A percentile compares a stretch with the other conserved stretches of the same genome.
Evolutionary conservation across 805 yeast species (phyloP).

Genomic region (Monosporozyma unispora): DNA sequence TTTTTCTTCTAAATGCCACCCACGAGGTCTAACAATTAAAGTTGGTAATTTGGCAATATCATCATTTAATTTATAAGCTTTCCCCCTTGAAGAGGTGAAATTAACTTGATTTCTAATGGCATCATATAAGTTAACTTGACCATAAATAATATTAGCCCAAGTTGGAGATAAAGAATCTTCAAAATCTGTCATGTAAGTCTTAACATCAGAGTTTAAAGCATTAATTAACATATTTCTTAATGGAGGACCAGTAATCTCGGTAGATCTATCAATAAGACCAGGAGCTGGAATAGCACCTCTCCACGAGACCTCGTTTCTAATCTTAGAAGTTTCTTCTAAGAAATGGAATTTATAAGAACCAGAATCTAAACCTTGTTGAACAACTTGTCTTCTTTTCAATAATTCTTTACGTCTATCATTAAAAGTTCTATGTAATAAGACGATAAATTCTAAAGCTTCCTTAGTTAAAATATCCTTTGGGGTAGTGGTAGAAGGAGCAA

Average conservation of each 20-base stretch:
- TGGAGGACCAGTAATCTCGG: conserved; percentile 81
- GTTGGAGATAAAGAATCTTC: conserved; percentile 83
- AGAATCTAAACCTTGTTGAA: conserved; percentile 51
- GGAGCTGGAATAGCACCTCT: conserved; percentile 65
- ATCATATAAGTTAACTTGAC: conserved; percentile 71
- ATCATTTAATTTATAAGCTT: conserved; percentile 44
- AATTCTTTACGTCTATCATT: conserved; percentile 50
- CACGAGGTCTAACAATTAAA: conserved; percentile 77
- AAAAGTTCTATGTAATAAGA: conserved; percentile 65
- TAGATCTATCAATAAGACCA: conserved; percentile 65
- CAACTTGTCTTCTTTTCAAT: conserved; percentile 50
- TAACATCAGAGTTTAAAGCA: conserved; percentile 69
- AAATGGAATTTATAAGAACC: conserved; percentile 53
- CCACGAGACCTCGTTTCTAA: conserved; percentile 69
- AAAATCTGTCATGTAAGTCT: conserved; percentile 80
- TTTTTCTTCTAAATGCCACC: conserved; percentile 76
- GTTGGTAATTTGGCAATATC: conserved; percentile 44
- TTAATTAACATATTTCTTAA: conserved; percentile 77
- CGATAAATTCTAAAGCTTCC: conserved; percentile 54
- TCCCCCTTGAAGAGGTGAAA: conserved; percentile 34
- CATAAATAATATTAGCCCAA: conserved; percentile 70
- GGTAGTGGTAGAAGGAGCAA: conserved; percentile 33
- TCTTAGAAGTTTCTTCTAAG: conserved; percentile 56
- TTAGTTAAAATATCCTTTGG: conserved; percentile 33
- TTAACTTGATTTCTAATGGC: conserved; percentile 62